These are phyloP conservation scores for Solanum chacoense DNA, from an alignment of 305 asterid genomes.

Conservation along the genomic window DNA sequence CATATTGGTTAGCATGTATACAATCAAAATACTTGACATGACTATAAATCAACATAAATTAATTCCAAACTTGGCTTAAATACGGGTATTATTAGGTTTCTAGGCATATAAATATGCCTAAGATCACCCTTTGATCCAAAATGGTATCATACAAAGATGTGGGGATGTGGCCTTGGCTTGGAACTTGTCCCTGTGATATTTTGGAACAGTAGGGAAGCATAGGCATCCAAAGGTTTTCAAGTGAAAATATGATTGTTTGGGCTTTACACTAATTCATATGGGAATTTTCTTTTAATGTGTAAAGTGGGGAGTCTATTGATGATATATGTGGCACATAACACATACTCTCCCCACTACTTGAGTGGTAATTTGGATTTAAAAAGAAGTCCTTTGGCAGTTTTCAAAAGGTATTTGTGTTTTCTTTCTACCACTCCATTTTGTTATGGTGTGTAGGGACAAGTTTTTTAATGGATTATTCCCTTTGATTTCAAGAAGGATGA, in stretches of 20 bases:
- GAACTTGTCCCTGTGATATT: neutral
- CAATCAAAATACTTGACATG: neutral
- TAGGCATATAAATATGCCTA: neutral
- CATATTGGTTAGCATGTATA: neutral
- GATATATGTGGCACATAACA: neutral
- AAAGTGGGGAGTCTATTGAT: neutral
- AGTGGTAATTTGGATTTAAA: neutral
- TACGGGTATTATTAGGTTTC: neutral
- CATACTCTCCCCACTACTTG: neutral
- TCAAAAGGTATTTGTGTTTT: neutral
- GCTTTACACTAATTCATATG: neutral
- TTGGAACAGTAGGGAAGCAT: neutral
- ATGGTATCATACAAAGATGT: neutral
- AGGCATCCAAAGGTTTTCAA: neutral
- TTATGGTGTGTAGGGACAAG: neutral
- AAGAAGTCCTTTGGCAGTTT: neutral
- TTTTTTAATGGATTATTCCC: neutral
- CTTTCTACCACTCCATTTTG: neutral
- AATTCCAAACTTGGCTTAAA: neutral
- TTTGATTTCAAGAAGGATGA: neutral
- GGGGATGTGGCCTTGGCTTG: neutral
- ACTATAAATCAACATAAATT: no score
- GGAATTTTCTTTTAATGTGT: neutral
- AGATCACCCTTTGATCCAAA: neutral
- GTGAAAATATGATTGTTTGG: neutral